Evolutionary conservation across 768 basidiomycete species (phyloP).

Genomic region (Gymnopilus dilepis): DNA sequence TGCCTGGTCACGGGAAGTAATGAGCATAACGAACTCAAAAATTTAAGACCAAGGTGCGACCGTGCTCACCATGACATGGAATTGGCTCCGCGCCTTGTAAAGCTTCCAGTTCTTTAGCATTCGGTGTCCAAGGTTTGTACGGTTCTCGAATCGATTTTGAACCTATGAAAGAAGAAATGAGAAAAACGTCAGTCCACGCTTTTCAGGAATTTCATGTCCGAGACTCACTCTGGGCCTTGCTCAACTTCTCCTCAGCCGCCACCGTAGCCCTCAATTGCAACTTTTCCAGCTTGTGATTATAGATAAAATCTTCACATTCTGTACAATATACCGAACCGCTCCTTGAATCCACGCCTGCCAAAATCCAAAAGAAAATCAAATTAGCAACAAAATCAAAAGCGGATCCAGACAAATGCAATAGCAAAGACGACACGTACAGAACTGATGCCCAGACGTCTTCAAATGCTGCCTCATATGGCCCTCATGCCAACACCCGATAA

Average conservation of each 20-base stretch:
- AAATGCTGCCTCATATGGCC: conserved; percentile 66
- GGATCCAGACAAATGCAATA: conserved; percentile 4
- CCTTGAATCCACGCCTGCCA: conserved; percentile 77
- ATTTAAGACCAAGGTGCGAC: not conserved
- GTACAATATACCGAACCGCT: conserved; percentile 79
- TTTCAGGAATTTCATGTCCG: too few species aligned
- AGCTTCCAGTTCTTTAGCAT: conserved; percentile 41
- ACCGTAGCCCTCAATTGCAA: conserved; percentile 50
- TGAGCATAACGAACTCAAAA: too few species aligned
- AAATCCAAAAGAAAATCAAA: too few species aligned
- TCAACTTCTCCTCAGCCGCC: conserved; percentile 62
- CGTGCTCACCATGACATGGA: conserved; percentile 73
- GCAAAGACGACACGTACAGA: conserved; percentile 65
- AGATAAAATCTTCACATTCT: conserved; percentile 78
- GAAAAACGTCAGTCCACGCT: not conserved
- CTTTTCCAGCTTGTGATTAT: conserved; percentile 56
- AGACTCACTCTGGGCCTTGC: conserved; percentile 60
- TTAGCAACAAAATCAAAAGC: too few species aligned
- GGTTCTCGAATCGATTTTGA: conserved; percentile 41
- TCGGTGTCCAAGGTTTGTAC: conserved; percentile 46
- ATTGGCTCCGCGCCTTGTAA: conserved; percentile 57
- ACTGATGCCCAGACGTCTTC: conserved; percentile 58
- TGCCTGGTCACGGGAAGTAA: conserved; percentile 46
- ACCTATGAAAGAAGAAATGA: conserved; percentile 27
- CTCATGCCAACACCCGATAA: conserved; percentile 70